Percentiles rank a stretch among this genome's conserved stretches.
phyloP scores from a whole-genome alignment of 2,329 filamentous ascomycete genomes.

The Rhynchosporium secalis region DNA sequence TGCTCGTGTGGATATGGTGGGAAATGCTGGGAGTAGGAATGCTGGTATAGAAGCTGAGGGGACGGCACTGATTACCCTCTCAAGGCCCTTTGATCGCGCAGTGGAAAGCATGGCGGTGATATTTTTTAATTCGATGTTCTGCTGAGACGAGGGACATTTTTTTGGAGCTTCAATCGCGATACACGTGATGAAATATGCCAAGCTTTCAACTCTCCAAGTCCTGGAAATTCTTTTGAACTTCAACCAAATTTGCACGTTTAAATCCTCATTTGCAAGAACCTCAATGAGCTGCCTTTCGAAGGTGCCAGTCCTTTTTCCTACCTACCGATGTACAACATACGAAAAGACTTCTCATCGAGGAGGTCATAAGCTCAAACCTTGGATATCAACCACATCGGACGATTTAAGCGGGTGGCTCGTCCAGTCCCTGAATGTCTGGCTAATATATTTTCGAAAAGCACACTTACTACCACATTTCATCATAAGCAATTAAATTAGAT shows the following conservation, averaged over 20 bases:
- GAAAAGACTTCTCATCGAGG: neutral
- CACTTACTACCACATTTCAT: neutral
- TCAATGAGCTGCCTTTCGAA: too few relatives aligned
- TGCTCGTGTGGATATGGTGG: constrained; percentile 47
- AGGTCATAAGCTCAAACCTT: neutral
- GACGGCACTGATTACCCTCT: constrained; percentile 53
- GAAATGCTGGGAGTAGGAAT: constrained; percentile 74
- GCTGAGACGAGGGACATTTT: constrained; percentile 4
- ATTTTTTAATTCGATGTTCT: constrained; percentile 3
- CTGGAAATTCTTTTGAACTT: neutral
- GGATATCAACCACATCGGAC: neutral
- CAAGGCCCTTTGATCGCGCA: constrained; percentile 60
- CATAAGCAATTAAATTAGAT: neutral
- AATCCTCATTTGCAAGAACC: too few relatives aligned
- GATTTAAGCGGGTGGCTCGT: too few relatives aligned
- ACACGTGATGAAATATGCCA: constrained; percentile 10
- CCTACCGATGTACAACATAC: neutral
- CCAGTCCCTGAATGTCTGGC: neutral
- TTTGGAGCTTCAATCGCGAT: constrained; percentile 9
- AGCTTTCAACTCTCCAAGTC: neutral
- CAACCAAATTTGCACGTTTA: neutral
- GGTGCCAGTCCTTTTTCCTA: too few relatives aligned
- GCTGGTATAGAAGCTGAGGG: constrained; percentile 59
- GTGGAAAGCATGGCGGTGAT: constrained; percentile 62
- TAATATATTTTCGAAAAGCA: neutral